Evolutionary conservation across 306 rosid species (phyloP), one percentile per base, ranked within the genome.

Genomic region (Pyrus betulifolia): DNA sequence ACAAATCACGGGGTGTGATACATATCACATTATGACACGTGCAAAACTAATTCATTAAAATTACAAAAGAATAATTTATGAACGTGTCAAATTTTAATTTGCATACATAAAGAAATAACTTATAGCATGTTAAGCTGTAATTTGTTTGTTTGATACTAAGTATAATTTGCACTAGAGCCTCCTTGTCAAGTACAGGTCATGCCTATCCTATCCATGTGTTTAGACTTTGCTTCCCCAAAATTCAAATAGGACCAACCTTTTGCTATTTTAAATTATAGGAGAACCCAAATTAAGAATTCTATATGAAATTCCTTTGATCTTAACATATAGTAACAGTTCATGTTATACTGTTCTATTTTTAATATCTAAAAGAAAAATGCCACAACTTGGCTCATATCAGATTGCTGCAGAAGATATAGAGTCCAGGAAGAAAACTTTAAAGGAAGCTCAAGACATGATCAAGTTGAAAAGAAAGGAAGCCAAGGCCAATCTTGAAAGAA

Each of bases 381-480:
- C 21, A 40, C 57, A 74, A 58, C 59, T 80, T 55, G 75, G n/a
- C 31, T 71, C 12, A 28, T 17, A 11, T 68, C 84, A 81, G 97
- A 72, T 75, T 80, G 79, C 44, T 62, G 63, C 74, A 72, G 91
- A 85, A 75, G 85, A 80, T 69, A 77, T 83, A 15, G 86, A 88
- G 55, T 63, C 46, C 11, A 54, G 87, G 11, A 83, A 84, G 76
- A 75, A 46, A 30, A 91, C 84, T 80, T 59, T 93, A 13, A 79
- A 74, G 4, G 91, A 88, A 85, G 91, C 90, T 69, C 86, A 62
- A 57, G 70, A 84, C 66, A 85, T 31, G 25, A 83, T 84, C 59
- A 81, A 87, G 77, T 55, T 82, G 84, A 90, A 84, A 80, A 82
- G 77, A 69, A 78, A 79, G 74, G 91, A 94, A 76, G 85, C 87